A percentile compares a stretch with the other conserved stretches of the same genome.
These are phyloP conservation scores for Phytophthora crassamura DNA, from an alignment of 352 stramenopile species.

Conservation along the genomic window DNA sequence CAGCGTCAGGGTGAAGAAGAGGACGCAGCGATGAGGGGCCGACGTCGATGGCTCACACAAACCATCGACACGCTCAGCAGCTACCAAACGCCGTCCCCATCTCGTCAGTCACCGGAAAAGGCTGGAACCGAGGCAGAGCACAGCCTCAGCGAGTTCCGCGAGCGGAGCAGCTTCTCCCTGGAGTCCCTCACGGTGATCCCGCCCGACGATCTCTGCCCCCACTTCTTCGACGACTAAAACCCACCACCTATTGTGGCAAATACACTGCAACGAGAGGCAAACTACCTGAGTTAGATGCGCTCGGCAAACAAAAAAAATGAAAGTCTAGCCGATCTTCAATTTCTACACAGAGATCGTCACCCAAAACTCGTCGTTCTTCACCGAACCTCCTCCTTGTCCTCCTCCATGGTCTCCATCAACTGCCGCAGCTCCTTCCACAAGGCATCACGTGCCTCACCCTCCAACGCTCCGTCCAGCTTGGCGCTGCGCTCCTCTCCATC, in stretches of 20 bases:
- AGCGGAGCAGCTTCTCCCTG: slow-evolving; percentile 68
- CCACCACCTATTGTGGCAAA: background rate
- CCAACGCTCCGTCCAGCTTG: slow-evolving; percentile 89
- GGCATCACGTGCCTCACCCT: slow-evolving; percentile 83
- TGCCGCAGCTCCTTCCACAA: slow-evolving; percentile 79
- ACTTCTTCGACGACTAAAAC: slow-evolving; percentile 50
- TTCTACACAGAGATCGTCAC: background rate
- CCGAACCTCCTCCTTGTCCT: slow-evolving; percentile 79
- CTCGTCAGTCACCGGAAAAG: background rate
- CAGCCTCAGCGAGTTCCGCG: slow-evolving; percentile 47
- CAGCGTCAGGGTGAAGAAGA: slow-evolving; percentile 19
- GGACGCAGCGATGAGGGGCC: slow-evolving; percentile 3
- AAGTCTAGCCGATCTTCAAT: slow-evolving; percentile 9
- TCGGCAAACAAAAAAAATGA: slow-evolving; percentile 1
- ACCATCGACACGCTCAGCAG: slow-evolving; percentile 46
- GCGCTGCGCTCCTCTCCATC: slow-evolving; percentile 83
- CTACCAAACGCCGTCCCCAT: slow-evolving; percentile 25
- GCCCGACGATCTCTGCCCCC: slow-evolving; percentile 59
- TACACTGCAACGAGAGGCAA: too few species aligned
- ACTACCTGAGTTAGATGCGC: too few species aligned
- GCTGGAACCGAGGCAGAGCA: slow-evolving; percentile 25
- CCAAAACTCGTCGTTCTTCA: slow-evolving; percentile 25
- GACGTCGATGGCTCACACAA: slow-evolving; percentile 46
- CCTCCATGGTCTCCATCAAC: slow-evolving; percentile 79
- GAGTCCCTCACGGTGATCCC: slow-evolving; percentile 59